Conservation (phyloP, 768 basidiomycete genomes). For the Scleroderma bovista region DNA sequence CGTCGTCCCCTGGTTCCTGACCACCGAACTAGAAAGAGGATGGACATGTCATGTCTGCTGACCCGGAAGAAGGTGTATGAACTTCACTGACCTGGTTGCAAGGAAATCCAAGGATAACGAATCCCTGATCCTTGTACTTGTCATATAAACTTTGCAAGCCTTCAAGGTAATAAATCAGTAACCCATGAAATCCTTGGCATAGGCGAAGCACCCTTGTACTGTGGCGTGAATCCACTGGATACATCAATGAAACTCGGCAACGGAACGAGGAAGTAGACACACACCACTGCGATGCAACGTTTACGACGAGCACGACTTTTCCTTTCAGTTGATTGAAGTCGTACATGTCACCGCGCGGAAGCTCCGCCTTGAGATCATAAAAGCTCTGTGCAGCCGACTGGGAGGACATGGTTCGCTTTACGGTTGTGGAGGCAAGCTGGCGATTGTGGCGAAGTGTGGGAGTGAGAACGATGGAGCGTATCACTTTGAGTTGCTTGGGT, state of each 20-base stretch:
- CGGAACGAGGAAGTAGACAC: background rate
- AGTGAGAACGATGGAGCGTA: background rate
- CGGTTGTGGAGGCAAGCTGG: background rate
- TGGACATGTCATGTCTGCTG: background rate
- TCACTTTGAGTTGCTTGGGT: too few species aligned
- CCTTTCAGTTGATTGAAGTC: conserved; percentile 69
- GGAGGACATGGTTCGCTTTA: conserved; percentile 19
- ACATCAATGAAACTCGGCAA: background rate
- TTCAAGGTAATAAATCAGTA: conserved; percentile 11
- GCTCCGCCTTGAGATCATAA: conserved; percentile 63
- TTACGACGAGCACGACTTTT: conserved; percentile 75
- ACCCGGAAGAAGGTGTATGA: background rate
- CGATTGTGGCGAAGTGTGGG: background rate
- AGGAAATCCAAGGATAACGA: conserved; percentile 86
- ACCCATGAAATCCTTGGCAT: background rate
- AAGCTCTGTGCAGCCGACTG: conserved; percentile 35
- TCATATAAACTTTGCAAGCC: conserved; percentile 80
- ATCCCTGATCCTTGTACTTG: conserved; percentile 70
- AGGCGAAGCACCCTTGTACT: conserved; percentile 54
- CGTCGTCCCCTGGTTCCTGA: conserved; percentile 82
- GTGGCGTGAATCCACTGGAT: conserved; percentile 74
- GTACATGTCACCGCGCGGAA: conserved; percentile 48
- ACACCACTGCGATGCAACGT: conserved; percentile 68
- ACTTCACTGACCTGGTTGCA: conserved; percentile 64
- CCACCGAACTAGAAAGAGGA: conserved; percentile 58